Conservation (phyloP, 2,329 filamentous ascomycete species). For the Botrytis deweyae region DNA sequence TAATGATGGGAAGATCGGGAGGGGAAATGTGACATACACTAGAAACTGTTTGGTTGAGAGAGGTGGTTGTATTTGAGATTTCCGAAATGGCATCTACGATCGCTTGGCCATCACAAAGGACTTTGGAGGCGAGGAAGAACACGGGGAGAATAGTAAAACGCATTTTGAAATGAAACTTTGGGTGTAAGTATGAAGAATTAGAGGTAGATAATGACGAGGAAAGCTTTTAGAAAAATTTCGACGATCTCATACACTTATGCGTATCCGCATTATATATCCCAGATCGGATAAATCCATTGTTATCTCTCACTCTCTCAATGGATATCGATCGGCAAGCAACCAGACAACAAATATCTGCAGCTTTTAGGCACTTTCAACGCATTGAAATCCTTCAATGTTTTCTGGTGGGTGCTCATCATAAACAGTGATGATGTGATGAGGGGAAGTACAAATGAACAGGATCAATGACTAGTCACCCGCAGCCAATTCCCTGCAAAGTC, state of each 20-base stretch:
- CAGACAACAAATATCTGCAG: not conserved
- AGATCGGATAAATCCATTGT: not conserved
- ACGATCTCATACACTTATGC: too few relatives aligned
- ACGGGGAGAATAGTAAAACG: conserved; percentile 25
- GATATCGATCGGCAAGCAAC: not conserved
- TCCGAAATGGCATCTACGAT: conserved; percentile 31
- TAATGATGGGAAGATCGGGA: too few relatives aligned
- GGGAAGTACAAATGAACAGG: not conserved
- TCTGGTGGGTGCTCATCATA: not conserved
- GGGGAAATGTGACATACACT: not conserved
- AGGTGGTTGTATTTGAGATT: conserved; percentile 28
- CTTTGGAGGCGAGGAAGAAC: conserved; percentile 26
- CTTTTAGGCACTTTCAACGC: not conserved
- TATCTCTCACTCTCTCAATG: not conserved
- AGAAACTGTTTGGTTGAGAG: conserved; percentile 29
- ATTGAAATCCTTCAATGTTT: too few relatives aligned
- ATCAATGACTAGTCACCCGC: not conserved
- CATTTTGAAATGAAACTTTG: conserved; percentile 21
- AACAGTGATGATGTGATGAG: not conserved
- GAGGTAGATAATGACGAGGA: too few relatives aligned
- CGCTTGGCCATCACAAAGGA: conserved; percentile 30
- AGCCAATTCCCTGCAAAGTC: not conserved
- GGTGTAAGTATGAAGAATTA: rapidly evolving
- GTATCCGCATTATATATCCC: not conserved
- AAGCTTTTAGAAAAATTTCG: not conserved